These are phyloP conservation scores for Penicillium paxilli DNA, from an alignment of 495 filamentous ascomycete genomes.

Conservation along the genomic window DNA sequence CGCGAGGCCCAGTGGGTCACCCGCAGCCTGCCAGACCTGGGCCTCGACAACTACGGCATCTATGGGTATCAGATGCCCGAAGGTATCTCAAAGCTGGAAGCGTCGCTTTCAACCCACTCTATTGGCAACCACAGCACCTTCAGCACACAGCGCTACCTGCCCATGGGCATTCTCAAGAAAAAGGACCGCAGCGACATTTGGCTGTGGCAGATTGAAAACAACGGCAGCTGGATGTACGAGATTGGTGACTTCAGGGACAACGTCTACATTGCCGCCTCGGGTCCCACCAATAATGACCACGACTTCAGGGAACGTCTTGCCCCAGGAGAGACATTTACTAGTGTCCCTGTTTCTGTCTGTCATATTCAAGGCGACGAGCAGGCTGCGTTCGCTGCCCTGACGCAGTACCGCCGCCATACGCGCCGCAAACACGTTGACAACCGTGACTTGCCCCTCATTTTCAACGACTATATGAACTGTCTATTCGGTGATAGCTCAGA, in stretches of 20 bases:
- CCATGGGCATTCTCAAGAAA: background rate
- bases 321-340: background rate
- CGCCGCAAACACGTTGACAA: slow-evolving; percentile 18
- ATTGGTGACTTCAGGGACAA: slow-evolving; percentile 25
- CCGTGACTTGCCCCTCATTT: slow-evolving; percentile 19
- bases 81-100: background rate
- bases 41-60: background rate
- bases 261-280: slow-evolving; percentile 19
- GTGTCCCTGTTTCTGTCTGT: background rate
- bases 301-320: background rate
- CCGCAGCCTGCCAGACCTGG: background rate
- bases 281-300: slow-evolving; percentile 6
- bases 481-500: slow-evolving; percentile 29
- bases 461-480: slow-evolving; percentile 34
- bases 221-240: slow-evolving; percentile 29
- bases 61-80: background rate
- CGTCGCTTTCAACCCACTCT: background rate
- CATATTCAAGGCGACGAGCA: background rate
- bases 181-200: slow-evolving; percentile 15
- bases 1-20: background rate
- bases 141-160: too few relatives aligned
- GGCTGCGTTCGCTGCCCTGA: background rate
- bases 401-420: background rate
- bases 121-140: too few relatives aligned
- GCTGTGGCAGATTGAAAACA: slow-evolving; percentile 30